Conservation (phyloP, 2,329 filamentous ascomycete genomes). For the Pseudogymnoascus sp. region DNA sequence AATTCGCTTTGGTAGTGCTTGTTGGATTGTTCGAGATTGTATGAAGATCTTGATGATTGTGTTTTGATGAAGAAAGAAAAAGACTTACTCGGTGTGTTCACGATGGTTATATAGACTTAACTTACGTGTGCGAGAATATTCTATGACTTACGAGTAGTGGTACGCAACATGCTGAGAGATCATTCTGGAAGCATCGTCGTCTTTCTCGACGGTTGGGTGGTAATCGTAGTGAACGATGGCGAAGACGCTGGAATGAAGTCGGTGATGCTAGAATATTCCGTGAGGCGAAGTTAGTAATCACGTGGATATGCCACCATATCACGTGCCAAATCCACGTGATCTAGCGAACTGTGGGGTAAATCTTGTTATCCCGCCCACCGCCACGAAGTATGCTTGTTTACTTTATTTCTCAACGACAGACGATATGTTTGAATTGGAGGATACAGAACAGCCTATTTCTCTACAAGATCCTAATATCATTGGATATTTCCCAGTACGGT, state of each 20-base stretch:
- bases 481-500: background rate
- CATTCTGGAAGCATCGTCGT: background rate
- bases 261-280: background rate
- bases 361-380: background rate
- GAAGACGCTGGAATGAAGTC: background rate
- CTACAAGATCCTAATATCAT: background rate
- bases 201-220: background rate
- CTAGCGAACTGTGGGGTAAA: background rate
- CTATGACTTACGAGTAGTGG: background rate
- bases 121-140: conserved; percentile 4
- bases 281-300: background rate
- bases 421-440: background rate
- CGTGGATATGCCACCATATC: background rate
- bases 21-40: background rate
- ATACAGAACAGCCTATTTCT: background rate
- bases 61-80: conserved; percentile 8
- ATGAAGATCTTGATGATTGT: conserved; percentile 1
- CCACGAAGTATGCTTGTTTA: background rate
- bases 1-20: background rate
- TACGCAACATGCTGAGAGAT: background rate
- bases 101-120: conserved; percentile 3
- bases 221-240: background rate
- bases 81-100: background rate
- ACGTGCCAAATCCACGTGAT: background rate
- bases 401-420: background rate